Evolutionary conservation across 495 filamentous ascomycete species (phyloP), one percentile per base, ranked within the genome.

Genomic region (Echria macrotheca): DNA sequence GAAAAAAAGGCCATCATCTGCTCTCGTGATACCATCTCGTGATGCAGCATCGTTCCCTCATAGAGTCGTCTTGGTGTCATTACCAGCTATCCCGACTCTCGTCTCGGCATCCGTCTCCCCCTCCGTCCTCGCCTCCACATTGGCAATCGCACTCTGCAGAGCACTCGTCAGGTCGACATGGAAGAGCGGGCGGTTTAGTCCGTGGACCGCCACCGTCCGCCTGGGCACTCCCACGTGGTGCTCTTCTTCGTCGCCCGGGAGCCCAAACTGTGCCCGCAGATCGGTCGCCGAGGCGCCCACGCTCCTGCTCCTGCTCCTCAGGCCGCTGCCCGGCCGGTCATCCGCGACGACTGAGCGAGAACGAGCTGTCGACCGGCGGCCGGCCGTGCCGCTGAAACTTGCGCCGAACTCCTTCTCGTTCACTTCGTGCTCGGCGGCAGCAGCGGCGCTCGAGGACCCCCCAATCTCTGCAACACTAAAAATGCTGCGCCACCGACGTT

Each of bases 131-230:
- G 68, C 70, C 71, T 85, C 74, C 6, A 82, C 80, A 56, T 91
- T 96, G 24, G 82, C 78, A 54, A 97, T 78, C 12, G 89, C 91
- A 65, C 87, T 91, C 66, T 95, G 85, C 58, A 97, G 61, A 19
- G 93, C 93, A 59, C 86, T 91, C 11, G 90, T 96, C 22, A 98
- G 65, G 63, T 98, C 93, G 48, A 94, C 81, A 58, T 98, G 94
- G 80, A 98, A 97, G 54, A 96, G 78, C 37, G 93, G 93, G 57
- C 88, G 68, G 68, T 93, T 90, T 49, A 95, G 72, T 35, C 93
- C 87, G 53, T 89, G 86, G 29, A 96, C 84, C 10, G 86, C 72
- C 2, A 85, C 87, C 26, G 61, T 55, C 26, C 58, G 49, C 22
- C 38, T 21, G 12, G 33, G 45, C 15, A 23, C 26, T 26, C 24